Evolutionary conservation across 495 filamentous ascomycete genomes (phyloP).

Genomic region (Tuber umbilicatum): DNA sequence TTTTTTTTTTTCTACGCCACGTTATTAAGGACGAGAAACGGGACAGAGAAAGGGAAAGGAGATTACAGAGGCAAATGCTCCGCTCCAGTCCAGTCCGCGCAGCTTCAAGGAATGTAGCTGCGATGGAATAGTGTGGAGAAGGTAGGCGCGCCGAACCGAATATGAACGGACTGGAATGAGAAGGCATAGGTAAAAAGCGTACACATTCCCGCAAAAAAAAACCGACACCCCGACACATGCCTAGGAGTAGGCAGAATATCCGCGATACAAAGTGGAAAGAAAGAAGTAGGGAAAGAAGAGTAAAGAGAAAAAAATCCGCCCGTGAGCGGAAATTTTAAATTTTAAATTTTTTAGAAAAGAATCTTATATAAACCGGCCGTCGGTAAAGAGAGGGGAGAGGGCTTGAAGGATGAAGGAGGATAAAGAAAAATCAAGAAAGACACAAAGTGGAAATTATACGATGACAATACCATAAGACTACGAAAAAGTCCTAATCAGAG

Average conservation of each 20-base stretch:
- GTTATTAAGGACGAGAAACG: neutral
- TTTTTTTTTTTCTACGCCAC: neutral
- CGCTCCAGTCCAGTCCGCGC: neutral
- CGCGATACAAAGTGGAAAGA: neutral
- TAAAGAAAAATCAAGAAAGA: neutral
- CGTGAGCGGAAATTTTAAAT: neutral
- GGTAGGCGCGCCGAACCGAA: neutral
- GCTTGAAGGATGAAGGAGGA: neutral
- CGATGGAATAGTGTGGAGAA: neutral
- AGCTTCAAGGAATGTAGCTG: neutral
- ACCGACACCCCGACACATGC: neutral
- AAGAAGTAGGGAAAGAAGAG: neutral
- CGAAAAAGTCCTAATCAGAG: slow-evolving; percentile 6
- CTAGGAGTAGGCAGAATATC: neutral
- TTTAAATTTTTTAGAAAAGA: neutral
- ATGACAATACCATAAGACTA: neutral
- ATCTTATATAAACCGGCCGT: neutral
- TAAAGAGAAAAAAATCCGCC: neutral
- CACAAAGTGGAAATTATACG: neutral
- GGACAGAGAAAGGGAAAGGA: slow-evolving; percentile 3
- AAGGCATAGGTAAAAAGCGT: neutral
- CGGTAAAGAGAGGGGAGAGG: neutral
- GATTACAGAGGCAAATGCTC: neutral
- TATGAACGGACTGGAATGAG: neutral
- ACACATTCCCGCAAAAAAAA: neutral